A percentile compares a stretch with the other conserved stretches of the same genome.
phyloP scores from a whole-genome alignment of 148 eudicot species.

The Rhododendron ovatum region DNA sequence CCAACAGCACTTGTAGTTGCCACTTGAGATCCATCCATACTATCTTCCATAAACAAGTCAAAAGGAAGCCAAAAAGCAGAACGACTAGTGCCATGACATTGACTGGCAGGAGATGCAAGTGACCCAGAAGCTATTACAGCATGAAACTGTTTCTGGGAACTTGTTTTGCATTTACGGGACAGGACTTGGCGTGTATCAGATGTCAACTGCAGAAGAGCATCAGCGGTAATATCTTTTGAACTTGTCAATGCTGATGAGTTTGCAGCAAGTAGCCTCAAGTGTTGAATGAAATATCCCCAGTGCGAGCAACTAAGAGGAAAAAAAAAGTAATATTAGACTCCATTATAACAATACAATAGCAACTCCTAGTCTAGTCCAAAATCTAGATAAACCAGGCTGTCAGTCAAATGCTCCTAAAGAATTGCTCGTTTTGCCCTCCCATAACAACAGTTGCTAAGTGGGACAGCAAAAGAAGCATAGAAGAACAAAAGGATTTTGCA shows the following conservation, averaged over 20 bases:
- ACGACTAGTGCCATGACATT: constrained; percentile 49
- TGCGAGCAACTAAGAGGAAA: constrained; percentile 48
- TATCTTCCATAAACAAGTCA: constrained; percentile 86
- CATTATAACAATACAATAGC: background rate
- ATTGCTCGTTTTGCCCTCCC: background rate
- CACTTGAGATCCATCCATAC: constrained; percentile 75
- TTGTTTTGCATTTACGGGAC: constrained; percentile 56
- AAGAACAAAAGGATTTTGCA: constrained; percentile 4
- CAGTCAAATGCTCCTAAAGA: background rate
- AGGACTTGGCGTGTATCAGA: constrained; percentile 35
- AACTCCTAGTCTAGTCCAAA: background rate
- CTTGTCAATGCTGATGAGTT: constrained; percentile 65
- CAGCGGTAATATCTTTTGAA: constrained; percentile 62
- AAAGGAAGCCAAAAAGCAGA: constrained; percentile 85
- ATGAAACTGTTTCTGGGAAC: constrained; percentile 60
- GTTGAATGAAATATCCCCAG: constrained; percentile 58
- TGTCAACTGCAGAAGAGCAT: constrained; percentile 51
- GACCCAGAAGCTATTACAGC: constrained; percentile 58
- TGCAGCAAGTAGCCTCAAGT: constrained; percentile 52
- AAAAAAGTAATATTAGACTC: background rate
- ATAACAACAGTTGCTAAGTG: constrained; percentile 2
- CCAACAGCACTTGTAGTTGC: constrained; percentile 74
- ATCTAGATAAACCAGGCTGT: background rate
- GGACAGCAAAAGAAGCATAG: constrained; percentile 1
- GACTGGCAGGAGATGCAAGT: constrained; percentile 53